phyloP scores from a whole-genome alignment of 306 rosid species.

The Amphicarpaea edgeworthii region DNA sequence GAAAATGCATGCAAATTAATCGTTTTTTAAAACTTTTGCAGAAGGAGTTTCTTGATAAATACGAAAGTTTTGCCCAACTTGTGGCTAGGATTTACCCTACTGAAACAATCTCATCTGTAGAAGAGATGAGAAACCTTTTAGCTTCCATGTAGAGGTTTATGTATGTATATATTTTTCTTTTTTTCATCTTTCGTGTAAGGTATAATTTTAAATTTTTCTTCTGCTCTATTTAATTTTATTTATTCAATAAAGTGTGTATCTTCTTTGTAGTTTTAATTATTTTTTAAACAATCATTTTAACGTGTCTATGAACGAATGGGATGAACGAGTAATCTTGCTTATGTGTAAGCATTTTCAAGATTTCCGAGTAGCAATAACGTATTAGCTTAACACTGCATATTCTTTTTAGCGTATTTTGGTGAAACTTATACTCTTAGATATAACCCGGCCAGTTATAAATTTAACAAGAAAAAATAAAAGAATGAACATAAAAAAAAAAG shows the following conservation, averaged over 20 bases:
- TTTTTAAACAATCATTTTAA: constrained; percentile 21
- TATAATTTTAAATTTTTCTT: constrained; percentile 44
- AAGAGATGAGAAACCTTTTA: constrained; percentile 83
- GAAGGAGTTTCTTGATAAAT: constrained; percentile 98
- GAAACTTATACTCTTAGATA: too few relatives aligned
- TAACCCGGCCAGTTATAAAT: too few relatives aligned
- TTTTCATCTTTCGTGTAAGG: constrained; percentile 34
- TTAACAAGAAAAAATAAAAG: too few relatives aligned
- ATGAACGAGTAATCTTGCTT: constrained; percentile 25
- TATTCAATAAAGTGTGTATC: constrained; percentile 38
- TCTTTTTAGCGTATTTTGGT: constrained; percentile 33
- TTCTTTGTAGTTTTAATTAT: constrained; percentile 40
- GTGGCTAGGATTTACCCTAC: constrained; percentile 86
- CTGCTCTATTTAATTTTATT: constrained; percentile 54
- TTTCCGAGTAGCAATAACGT: constrained; percentile 48
- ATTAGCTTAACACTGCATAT: constrained; percentile 64
- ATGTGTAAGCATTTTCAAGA: constrained; percentile 11
- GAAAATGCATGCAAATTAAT: constrained; percentile 25
- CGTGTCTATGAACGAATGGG: constrained; percentile 22
- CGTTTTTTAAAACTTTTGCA: constrained; percentile 51
- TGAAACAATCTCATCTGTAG: constrained; percentile 69
- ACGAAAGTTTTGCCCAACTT: constrained; percentile 90
- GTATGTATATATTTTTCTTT: constrained; percentile 26
- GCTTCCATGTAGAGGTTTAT: constrained; percentile 70
- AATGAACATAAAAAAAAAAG: too few relatives aligned